Percentiles rank a stretch among this genome's conserved stretches.
phyloP scores from a whole-genome alignment of 805 yeast species.

The Nakazawaea molendinolei region DNA sequence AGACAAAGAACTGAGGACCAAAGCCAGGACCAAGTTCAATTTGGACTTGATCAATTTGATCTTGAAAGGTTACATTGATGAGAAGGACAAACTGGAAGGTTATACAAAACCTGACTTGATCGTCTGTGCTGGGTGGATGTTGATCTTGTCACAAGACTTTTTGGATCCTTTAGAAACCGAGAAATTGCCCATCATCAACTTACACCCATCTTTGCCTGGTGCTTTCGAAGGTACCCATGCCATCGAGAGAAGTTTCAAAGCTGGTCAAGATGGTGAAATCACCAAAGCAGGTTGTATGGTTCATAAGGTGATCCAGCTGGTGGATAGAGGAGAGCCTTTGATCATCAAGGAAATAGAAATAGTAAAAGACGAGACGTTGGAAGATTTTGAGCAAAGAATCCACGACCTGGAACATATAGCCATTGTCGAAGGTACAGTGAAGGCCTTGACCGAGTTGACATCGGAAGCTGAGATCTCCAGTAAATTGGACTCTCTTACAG shows the following conservation, averaged over 20 bases:
- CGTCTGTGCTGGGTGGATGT: slow-evolving; percentile 99
- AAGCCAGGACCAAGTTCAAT: slow-evolving; percentile 69
- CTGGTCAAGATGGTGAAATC: slow-evolving; percentile 80
- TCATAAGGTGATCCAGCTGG: slow-evolving; percentile 93
- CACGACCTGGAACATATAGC: slow-evolving; percentile 84
- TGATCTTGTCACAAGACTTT: slow-evolving; percentile 76
- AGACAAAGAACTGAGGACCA: slow-evolving; percentile 46
- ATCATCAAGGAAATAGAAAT: slow-evolving; percentile 74
- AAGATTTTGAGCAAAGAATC: slow-evolving; percentile 74
- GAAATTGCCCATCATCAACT: slow-evolving; percentile 74
- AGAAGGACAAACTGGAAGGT: slow-evolving; percentile 18
- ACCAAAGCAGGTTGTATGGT: slow-evolving; percentile 90
- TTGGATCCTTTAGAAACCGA: slow-evolving; percentile 55
- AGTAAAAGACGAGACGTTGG: slow-evolving; percentile 65
- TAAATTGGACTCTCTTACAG: slow-evolving; percentile 1
- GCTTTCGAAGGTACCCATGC: slow-evolving; percentile 97
- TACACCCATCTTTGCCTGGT: slow-evolving; percentile 97
- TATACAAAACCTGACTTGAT: slow-evolving; percentile 69
- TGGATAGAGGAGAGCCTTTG: slow-evolving; percentile 88
- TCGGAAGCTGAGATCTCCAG: not conserved
- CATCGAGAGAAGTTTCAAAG: slow-evolving; percentile 92
- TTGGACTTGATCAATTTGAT: slow-evolving; percentile 68
- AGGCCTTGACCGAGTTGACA: slow-evolving; percentile 42
- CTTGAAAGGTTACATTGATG: slow-evolving; percentile 38
- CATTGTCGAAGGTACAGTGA: slow-evolving; percentile 83